phyloP scores from a whole-genome alignment of 495 filamentous ascomycete species.

The Annulohypoxylon moriforme region DNA sequence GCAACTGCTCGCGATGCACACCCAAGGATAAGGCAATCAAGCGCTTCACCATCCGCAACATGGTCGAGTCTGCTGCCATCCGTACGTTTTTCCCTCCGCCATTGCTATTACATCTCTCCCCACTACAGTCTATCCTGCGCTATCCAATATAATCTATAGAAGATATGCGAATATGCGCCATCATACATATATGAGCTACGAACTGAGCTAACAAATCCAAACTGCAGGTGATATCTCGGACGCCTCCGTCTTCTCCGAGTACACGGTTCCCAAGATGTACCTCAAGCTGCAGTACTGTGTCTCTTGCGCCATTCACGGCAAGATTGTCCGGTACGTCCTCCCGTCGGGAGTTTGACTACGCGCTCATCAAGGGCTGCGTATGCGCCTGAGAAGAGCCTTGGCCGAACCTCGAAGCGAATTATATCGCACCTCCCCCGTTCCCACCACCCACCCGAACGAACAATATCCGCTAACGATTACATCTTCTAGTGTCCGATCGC shows the following conservation, averaged over 20 bases:
- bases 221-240: slow-evolving; percentile 97
- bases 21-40: slow-evolving; percentile 99
- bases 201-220: not conserved
- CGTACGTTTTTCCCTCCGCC: slow-evolving; percentile 80
- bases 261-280: slow-evolving; percentile 99
- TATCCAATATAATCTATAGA: too few relatives aligned
- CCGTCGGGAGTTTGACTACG: slow-evolving; percentile 48
- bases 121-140: too few relatives aligned
- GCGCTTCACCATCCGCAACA: slow-evolving; percentile 99
- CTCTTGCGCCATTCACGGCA: slow-evolving; percentile 99
- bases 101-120: too few relatives aligned
- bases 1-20: slow-evolving; percentile 99
- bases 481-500: slow-evolving; percentile 86
- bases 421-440: slow-evolving; percentile 23
- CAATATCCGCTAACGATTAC: slow-evolving; percentile 50
- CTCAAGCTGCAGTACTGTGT: slow-evolving; percentile 99
- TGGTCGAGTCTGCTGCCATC: slow-evolving; percentile 99
- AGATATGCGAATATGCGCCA: not conserved
- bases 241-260: slow-evolving; percentile 98
- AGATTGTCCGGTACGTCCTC: slow-evolving; percentile 97
- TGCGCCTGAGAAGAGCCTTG: slow-evolving; percentile 70
- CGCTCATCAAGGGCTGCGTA: slow-evolving; percentile 49
- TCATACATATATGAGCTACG: too few relatives aligned
- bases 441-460: slow-evolving; percentile 16
- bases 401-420: slow-evolving; percentile 60